Evolutionary conservation across 2,329 filamentous ascomycete genomes (phyloP).

Genomic region (Alternaria atra): DNA sequence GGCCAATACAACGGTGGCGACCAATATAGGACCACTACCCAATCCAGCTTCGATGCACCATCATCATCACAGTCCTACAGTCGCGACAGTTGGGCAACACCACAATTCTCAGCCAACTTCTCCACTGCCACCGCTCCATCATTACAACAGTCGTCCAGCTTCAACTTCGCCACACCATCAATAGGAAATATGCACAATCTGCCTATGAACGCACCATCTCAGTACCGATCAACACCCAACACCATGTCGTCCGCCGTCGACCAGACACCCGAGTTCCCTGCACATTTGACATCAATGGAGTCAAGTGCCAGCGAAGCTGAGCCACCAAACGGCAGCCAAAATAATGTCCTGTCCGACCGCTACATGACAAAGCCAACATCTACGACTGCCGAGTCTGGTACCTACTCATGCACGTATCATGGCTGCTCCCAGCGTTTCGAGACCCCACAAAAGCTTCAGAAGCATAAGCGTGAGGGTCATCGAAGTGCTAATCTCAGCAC

Average conservation of each 20-base stretch:
- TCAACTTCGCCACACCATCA: conserved; percentile 58
- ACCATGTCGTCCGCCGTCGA: conserved; percentile 48
- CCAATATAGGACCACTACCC: conserved; percentile 50
- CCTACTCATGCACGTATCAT: conserved; percentile 96
- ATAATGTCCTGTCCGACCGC: conserved; percentile 43
- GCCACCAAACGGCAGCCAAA: conserved; percentile 54
- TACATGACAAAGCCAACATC: conserved; percentile 65
- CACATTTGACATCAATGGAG: conserved; percentile 68
- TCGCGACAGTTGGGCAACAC: conserved; percentile 48
- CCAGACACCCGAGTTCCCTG: conserved; percentile 65
- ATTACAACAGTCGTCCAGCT: conserved; percentile 48
- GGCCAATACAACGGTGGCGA: conserved; percentile 55
- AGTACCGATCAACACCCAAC: conserved; percentile 45
- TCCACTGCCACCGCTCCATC: conserved; percentile 41
- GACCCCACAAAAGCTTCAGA: conserved; percentile 84
- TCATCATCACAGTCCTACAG: conserved; percentile 46
- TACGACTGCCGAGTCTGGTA: conserved; percentile 79
- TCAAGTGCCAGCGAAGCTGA: conserved; percentile 66
- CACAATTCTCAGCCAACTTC: conserved; percentile 48
- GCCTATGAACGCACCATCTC: conserved; percentile 43
- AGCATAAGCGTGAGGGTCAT: conserved; percentile 95
- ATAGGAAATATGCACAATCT: conserved; percentile 47
- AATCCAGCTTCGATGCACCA: conserved; percentile 48
- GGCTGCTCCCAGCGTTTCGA: conserved; percentile 90
- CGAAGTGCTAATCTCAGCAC: conserved; percentile 60